These are phyloP conservation scores for Isabelozyma heimii DNA, from an alignment of 805 yeast genomes.

Conservation along the genomic window DNA sequence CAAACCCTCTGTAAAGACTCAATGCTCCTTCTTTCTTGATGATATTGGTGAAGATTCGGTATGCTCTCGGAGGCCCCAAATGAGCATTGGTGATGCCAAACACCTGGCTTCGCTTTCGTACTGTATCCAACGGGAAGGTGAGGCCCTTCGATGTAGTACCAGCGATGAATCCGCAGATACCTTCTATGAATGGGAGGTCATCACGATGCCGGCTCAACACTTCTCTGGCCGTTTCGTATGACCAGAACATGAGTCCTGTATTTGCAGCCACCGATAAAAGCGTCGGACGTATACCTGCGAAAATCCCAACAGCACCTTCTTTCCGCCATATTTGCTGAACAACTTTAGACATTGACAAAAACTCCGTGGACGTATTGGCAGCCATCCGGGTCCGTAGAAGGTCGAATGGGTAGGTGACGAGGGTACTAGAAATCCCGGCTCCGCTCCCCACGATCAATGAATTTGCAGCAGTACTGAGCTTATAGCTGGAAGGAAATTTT, in stretches of 20 bases:
- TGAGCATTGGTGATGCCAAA: conserved; percentile 3
- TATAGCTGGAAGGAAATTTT: neutral
- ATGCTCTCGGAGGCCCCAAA: conserved; percentile 13
- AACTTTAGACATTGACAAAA: conserved; percentile 35
- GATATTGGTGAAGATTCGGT: conserved; percentile 35
- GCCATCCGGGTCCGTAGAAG: conserved; percentile 84
- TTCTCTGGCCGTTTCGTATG: conserved; percentile 55
- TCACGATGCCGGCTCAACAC: conserved; percentile 18
- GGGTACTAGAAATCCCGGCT: conserved; percentile 75
- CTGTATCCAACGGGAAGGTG: conserved; percentile 83
- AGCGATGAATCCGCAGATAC: conserved; percentile 68
- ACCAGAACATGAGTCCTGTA: conserved; percentile 73
- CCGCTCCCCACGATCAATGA: conserved; percentile 65
- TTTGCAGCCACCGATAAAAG: conserved; percentile 64
- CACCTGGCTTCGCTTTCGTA: conserved; percentile 77
- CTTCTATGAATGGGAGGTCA: conserved; percentile 43
- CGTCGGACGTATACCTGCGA: conserved; percentile 49
- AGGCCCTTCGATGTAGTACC: conserved; percentile 71
- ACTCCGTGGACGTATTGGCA: conserved; percentile 46
- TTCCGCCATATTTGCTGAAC: conserved; percentile 20
- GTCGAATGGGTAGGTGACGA: conserved; percentile 84
- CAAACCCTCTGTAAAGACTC: conserved; percentile 75
- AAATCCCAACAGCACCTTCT: conserved; percentile 46
- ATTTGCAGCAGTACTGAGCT: conserved; percentile 1
- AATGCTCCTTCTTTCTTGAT: conserved; percentile 53